Evolutionary conservation across 2,329 filamentous ascomycete genomes (phyloP).

Genomic region (Tolypocladium inflatum): DNA sequence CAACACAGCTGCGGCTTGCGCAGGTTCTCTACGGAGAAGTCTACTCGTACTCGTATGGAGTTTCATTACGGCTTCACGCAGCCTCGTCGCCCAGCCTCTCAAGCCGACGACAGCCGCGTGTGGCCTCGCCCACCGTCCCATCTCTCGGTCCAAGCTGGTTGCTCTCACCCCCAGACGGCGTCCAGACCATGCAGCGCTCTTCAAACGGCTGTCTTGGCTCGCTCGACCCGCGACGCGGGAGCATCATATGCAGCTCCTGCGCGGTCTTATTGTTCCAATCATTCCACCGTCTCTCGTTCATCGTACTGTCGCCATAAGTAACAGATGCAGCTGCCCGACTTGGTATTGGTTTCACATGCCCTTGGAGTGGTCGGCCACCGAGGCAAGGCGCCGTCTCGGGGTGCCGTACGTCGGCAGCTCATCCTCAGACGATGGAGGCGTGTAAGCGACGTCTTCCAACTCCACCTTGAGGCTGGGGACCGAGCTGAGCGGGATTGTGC

Average conservation of each 20-base stretch:
- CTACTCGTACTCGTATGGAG: not conserved
- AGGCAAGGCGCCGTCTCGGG: not conserved
- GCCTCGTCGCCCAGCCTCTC: not conserved
- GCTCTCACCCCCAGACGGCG: not conserved
- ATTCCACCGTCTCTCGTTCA: too few species aligned
- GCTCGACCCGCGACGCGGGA: conserved; percentile 18
- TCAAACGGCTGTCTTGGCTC: conserved; percentile 22
- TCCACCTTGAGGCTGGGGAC: conserved; percentile 26
- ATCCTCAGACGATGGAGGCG: conserved; percentile 12
- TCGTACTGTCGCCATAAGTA: too few species aligned
- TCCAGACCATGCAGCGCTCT: conserved; percentile 24
- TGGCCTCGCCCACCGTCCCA: not conserved
- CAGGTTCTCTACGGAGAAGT: not conserved
- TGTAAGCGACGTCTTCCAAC: conserved; percentile 22
- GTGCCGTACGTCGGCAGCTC: conserved; percentile 18
- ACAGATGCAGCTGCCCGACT: too few species aligned
- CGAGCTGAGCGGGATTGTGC: conserved; percentile 12
- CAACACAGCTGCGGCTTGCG: not conserved
- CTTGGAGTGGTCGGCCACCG: not conserved
- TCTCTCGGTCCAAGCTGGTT: not conserved
- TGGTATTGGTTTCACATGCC: too few species aligned
- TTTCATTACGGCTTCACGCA: not conserved
- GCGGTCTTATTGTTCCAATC: too few species aligned
- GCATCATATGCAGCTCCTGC: conserved; percentile 22
- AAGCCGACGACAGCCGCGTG: conserved; percentile 1